A percentile compares a stretch with the other conserved stretches of the same genome.
These are phyloP conservation scores for Coffea eugenioides DNA, from an alignment of 257 asterid genomes.

Conservation along the genomic window DNA sequence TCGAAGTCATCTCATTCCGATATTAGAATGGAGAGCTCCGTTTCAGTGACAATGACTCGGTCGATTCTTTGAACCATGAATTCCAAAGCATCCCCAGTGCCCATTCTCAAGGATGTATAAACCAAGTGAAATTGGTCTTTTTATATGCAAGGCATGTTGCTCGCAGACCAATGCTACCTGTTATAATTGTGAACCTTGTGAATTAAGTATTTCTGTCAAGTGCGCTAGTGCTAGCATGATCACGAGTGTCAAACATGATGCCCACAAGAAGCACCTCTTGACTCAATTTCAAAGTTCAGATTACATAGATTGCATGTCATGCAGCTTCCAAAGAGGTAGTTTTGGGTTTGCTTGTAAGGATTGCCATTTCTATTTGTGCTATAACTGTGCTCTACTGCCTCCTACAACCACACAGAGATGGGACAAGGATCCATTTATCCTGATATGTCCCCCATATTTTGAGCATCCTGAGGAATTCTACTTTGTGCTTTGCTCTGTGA, in stretches of 20 bases:
- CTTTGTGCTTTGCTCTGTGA: not conserved
- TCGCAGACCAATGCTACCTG: not conserved
- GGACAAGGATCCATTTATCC: not conserved
- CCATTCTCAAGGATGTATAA: too few relatives aligned
- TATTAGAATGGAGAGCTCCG: too few relatives aligned
- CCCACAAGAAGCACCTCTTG: slow-evolving; percentile 2
- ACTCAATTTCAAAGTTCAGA: not conserved
- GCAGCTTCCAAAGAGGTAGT: too few relatives aligned
- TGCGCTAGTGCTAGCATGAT: not conserved
- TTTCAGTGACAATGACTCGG: too few relatives aligned
- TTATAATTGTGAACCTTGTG: not conserved
- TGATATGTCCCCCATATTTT: not conserved
- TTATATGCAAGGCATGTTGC: not conserved
- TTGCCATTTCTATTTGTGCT: not conserved
- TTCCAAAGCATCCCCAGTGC: too few relatives aligned
- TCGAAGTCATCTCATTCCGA: too few relatives aligned
- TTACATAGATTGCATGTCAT: too few relatives aligned
- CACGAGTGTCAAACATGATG: not conserved
- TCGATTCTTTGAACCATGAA: too few relatives aligned
- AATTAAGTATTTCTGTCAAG: not conserved
- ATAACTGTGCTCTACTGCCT: not conserved
- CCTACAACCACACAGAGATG: not conserved
- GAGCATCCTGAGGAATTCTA: slow-evolving; percentile 5
- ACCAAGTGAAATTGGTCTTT: too few relatives aligned
- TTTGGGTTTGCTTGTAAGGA: not conserved